Percentiles rank a stretch among this genome's conserved stretches.
These are phyloP conservation scores for Juncus inflexus DNA, from an alignment of 176 grass and related monocot genomes.

Conservation along the genomic window DNA sequence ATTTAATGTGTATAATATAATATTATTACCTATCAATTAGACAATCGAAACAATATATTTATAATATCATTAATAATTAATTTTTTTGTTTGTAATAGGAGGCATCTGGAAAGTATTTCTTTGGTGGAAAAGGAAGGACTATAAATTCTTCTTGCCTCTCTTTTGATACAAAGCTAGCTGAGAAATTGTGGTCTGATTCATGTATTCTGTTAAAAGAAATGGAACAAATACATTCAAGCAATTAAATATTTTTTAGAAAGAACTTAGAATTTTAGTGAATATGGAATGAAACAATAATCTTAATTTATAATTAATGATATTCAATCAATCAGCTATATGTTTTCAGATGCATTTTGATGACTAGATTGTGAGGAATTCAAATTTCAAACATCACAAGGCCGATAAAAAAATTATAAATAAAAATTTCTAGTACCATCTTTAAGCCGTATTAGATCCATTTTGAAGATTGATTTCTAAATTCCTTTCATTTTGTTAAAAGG, in stretches of 20 bases:
- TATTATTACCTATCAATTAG: background rate
- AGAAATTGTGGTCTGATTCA: slow-evolving; percentile 68
- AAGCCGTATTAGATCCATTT: too few species aligned
- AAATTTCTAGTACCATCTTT: too few species aligned
- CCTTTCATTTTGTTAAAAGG: too few species aligned
- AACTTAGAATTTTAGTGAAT: too few species aligned
- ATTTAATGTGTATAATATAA: slow-evolving; percentile 1
- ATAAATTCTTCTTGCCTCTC: slow-evolving; percentile 57
- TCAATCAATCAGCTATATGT: too few species aligned
- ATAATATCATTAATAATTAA: background rate
- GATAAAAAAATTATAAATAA: too few species aligned
- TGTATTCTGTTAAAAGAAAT: slow-evolving; percentile 47
- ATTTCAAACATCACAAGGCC: too few species aligned
- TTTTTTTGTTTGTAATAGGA: slow-evolving; percentile 40
- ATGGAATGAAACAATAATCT: slow-evolving; percentile 3
- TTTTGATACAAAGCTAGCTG: slow-evolving; percentile 40
- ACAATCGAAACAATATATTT: background rate
- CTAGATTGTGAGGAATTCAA: too few species aligned
- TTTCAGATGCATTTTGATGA: too few species aligned
- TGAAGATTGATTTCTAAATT: too few species aligned
- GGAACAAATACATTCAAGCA: background rate
- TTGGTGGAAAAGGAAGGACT: slow-evolving; percentile 70
- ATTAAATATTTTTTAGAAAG: too few species aligned
- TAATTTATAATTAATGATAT: background rate
- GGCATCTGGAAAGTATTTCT: slow-evolving; percentile 74